Conservation (phyloP, 2,329 filamentous ascomycete genomes). For the Claviceps sp. region DNA sequence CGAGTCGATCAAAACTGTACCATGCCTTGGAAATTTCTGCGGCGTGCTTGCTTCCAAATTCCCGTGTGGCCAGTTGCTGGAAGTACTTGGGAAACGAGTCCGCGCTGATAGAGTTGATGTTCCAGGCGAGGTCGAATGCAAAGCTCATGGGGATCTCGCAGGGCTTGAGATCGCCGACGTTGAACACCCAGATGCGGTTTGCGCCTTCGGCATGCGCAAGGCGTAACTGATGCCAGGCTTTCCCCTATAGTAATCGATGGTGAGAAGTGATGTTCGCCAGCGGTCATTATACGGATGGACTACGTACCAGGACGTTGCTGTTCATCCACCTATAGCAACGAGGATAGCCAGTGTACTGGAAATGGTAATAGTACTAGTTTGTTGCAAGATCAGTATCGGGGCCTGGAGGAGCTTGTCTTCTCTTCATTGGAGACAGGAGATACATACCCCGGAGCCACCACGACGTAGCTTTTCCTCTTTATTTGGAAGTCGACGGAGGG, state of each 20-base stretch:
- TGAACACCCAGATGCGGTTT: conserved; percentile 46
- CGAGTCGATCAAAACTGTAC: conserved; percentile 35
- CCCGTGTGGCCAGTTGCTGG: conserved; percentile 31
- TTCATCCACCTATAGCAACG: conserved; percentile 50
- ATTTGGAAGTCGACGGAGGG: conserved; percentile 42
- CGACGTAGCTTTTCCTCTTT: conserved; percentile 35
- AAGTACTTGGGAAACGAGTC: conserved; percentile 28
- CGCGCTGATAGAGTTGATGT: conserved; percentile 32
- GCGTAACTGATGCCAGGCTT: conserved; percentile 37
- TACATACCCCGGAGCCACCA: conserved; percentile 41
- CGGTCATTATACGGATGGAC: rapidly evolving
- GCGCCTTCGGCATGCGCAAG: conserved; percentile 35
- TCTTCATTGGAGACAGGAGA: background rate
- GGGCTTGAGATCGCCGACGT: conserved; percentile 49
- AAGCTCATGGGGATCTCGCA: conserved; percentile 41
- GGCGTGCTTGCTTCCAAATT: conserved; percentile 34
- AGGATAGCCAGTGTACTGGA: conserved; percentile 49
- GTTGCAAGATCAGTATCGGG: conserved; percentile 6
- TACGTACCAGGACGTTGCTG: conserved; percentile 38
- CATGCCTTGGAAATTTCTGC: conserved; percentile 34
- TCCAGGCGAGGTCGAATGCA: conserved; percentile 43
- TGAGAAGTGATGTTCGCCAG: background rate
- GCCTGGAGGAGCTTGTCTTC: too few relatives aligned
- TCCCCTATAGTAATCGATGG: conserved; percentile 12
- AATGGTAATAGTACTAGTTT: conserved; percentile 33